Evolutionary conservation across 2,329 filamentous ascomycete species (phyloP), one percentile per base, ranked within the genome.

Genomic region (Colletotrichum sp.): DNA sequence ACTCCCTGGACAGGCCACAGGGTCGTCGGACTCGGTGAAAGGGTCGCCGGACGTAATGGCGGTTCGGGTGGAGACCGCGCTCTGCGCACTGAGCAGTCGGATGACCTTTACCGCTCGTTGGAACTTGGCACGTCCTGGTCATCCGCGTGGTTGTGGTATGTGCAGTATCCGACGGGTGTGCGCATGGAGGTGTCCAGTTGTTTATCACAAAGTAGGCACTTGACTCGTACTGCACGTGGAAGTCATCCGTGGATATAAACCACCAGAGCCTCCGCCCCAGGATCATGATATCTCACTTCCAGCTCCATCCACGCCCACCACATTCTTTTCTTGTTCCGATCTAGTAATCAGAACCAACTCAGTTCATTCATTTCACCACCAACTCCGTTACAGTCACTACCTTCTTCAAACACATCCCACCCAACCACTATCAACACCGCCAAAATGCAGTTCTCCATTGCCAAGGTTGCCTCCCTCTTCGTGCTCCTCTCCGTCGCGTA

Each of bases 321-420:
- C 73, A 59, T 75, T 75, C 73, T 73, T 75, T 73, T 75, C 69
- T 73, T 73, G 73, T 72, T 24, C 64, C 32, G 73, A 75, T 75
- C 73, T 68, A 69, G 69, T 73, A 61, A 73, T 73, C 73, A 55
- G 72, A 34, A 68, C 73, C 70, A 69, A 73, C 63, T 75, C 64
- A 34, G 63, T 75, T 75, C 73, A 61, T 73, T 75, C 64, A 28
- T 75, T 65, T 64, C 56, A 59, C n/a, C n/a, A 36, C 21, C 56
- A 66, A 38, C n/a, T 16, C 56, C 18, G 18, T 52, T 64, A 58
- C 70, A 61, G 64, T 75, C 64, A 75, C 70, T 69, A 69, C 64
- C 58, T 73, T 69, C 58, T 64, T 30, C n/a, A 24, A 34, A 24
- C 21, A 8, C 43, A 64, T 56, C 48, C 67, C 56, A 62, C 26